Evolutionary conservation across 164 flowering plant genomes (phyloP).

Genomic region (Nymphaea colorata): DNA sequence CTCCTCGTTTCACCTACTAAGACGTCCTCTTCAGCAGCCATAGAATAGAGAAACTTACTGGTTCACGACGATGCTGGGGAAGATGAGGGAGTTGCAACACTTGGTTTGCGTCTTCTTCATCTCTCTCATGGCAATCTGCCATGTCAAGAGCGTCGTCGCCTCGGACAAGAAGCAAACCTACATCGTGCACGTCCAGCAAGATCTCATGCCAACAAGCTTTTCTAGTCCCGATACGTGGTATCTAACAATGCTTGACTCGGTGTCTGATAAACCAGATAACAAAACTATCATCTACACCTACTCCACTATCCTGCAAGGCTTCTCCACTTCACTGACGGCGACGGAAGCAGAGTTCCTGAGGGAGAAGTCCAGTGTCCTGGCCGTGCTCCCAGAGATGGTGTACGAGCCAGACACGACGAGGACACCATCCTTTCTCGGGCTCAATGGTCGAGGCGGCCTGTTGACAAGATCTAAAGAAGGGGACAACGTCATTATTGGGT

Average conservation of each 20-base stretch:
- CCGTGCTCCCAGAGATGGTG: slow-evolving; percentile 65
- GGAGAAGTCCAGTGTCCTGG: slow-evolving; percentile 24
- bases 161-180: background rate
- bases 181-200: background rate
- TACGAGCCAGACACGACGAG: slow-evolving; percentile 69
- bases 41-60: too few relatives aligned
- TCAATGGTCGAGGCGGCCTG: slow-evolving; percentile 49
- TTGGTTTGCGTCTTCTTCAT: too few relatives aligned
- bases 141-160: slow-evolving; percentile 6
- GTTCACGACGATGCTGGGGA: too few relatives aligned
- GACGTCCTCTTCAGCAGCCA: too few relatives aligned
- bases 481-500: background rate
- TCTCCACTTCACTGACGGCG: slow-evolving; percentile 52
- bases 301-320: slow-evolving; percentile 67
- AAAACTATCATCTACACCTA: slow-evolving; percentile 46
- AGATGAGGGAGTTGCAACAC: too few relatives aligned
- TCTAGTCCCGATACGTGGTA: background rate
- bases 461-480: slow-evolving; percentile 10
- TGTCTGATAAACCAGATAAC: too few relatives aligned
- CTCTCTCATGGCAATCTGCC: slow-evolving; percentile 3
- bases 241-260: too few relatives aligned
- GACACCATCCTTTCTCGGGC: slow-evolving; percentile 78
- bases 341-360: slow-evolving; percentile 29
- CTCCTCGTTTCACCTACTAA: too few relatives aligned
- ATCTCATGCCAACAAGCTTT: background rate